phyloP scores from a whole-genome alignment of 495 filamentous ascomycete genomes.

The Venustampulla echinocandica region DNA sequence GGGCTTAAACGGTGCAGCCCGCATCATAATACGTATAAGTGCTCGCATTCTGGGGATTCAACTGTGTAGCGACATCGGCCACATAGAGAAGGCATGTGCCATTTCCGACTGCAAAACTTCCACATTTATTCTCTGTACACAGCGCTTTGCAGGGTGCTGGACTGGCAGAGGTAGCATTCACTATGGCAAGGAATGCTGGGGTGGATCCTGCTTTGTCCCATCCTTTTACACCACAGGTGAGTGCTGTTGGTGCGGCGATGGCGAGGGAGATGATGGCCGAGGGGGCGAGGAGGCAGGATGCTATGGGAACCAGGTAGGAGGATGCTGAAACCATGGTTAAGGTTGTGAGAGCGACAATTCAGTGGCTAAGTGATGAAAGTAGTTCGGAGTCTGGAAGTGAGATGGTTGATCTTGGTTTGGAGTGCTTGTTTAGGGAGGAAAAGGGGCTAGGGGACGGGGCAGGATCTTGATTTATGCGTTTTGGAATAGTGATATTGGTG shows the following conservation, averaged over 20 bases:
- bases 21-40: not conserved
- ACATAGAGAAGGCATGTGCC: not conserved
- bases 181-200: not conserved
- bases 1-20: too few species aligned
- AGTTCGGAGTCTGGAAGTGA: too few species aligned
- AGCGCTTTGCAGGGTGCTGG: not conserved
- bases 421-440: too few species aligned
- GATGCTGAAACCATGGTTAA: not conserved
- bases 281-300: not conserved
- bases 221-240: not conserved
- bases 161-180: not conserved
- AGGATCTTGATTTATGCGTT: too few species aligned
- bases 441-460: too few species aligned
- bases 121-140: not conserved
- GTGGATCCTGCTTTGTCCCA: not conserved
- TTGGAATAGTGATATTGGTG: too few species aligned
- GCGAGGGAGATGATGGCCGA: not conserved
- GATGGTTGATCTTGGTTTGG: too few species aligned
- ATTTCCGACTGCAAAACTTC: not conserved
- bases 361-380: too few species aligned
- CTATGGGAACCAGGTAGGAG: not conserved
- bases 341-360: too few species aligned
- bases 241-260: not conserved
- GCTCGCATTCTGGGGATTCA: not conserved
- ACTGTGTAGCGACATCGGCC: not conserved